Evolutionary conservation across 345 rosid genomes (phyloP).

Genomic region (Mangifera indica): DNA sequence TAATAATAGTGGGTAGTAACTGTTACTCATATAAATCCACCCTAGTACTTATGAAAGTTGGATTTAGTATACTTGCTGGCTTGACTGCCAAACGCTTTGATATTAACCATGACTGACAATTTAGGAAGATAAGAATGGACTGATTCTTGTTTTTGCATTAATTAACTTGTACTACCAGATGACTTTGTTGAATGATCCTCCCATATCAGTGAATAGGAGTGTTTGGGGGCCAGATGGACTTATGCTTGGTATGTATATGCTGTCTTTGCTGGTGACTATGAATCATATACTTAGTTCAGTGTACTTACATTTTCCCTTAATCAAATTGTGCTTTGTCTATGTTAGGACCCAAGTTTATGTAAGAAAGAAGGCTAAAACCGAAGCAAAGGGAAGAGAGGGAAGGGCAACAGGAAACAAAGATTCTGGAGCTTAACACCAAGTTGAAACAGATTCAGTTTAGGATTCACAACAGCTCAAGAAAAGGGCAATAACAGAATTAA

Average conservation of each 20-base stretch:
- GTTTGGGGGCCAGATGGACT: constrained; percentile 70
- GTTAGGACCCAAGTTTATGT: no score
- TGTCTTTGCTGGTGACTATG: neutral
- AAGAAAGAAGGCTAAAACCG: no score
- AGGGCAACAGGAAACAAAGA: no score
- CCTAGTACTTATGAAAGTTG: neutral
- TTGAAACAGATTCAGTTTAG: no score
- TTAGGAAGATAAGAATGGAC: neutral
- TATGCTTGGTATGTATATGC: constrained; percentile 44
- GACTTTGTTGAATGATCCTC: constrained; percentile 54
- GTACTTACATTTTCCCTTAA: neutral
- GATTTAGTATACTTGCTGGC: neutral
- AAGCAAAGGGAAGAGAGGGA: no score
- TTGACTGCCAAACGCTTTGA: neutral
- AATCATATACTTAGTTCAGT: neutral
- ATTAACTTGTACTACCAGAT: constrained; percentile 26
- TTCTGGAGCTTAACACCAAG: no score
- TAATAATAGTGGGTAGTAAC: neutral
- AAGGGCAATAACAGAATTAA: no score
- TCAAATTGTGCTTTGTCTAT: neutral
- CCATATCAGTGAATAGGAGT: constrained; percentile 58
- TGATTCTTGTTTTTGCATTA: neutral
- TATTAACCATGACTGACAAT: neutral
- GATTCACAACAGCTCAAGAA: no score
- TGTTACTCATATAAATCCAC: neutral